Conservation (phyloP, 2,329 filamentous ascomycete species). For the Neofusicoccum ribis region DNA sequence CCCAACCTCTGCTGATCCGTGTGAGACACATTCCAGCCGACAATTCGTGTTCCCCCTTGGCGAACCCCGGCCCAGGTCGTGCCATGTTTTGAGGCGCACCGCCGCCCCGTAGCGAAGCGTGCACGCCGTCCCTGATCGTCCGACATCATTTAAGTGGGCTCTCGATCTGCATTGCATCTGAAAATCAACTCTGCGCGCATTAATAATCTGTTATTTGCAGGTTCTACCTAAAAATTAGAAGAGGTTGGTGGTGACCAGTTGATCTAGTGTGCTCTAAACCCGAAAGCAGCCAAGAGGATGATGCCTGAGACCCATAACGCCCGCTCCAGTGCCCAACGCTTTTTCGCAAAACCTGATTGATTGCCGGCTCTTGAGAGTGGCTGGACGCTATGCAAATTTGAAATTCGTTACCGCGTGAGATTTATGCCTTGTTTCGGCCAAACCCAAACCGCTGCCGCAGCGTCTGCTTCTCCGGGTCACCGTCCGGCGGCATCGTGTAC, state of each 20-base stretch:
- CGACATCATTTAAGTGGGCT: slow-evolving; percentile 14
- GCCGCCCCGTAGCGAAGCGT: slow-evolving; percentile 3
- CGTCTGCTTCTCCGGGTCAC: slow-evolving; percentile 14
- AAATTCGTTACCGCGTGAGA: slow-evolving; percentile 11
- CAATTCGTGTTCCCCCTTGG: slow-evolving; percentile 2
- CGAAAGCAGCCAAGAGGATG: neutral
- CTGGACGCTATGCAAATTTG: neutral
- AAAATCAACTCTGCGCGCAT: neutral
- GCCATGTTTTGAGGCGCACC: slow-evolving; percentile 15
- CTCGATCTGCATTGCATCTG: slow-evolving; percentile 9
- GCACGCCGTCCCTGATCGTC: slow-evolving; percentile 13
- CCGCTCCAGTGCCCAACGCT: slow-evolving; percentile 4
- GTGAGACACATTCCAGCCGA: neutral
- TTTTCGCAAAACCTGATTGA: neutral
- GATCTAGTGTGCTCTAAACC: neutral
- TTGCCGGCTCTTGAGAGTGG: neutral
- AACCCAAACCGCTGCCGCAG: neutral
- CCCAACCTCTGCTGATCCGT: slow-evolving; percentile 5
- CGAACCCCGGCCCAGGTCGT: slow-evolving; percentile 2
- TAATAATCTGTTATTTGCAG: neutral
- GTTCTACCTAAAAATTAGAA: slow-evolving; percentile 1
- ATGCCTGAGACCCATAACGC: neutral
- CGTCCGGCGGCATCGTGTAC: slow-evolving; percentile 20
- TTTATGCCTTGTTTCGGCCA: slow-evolving; percentile 12
- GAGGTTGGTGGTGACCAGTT: neutral